Percentiles rank a stretch among this genome's conserved stretches.
Evolutionary conservation across 129 eudicot genomes (phyloP).

Genomic region (Flaveria brownii): DNA sequence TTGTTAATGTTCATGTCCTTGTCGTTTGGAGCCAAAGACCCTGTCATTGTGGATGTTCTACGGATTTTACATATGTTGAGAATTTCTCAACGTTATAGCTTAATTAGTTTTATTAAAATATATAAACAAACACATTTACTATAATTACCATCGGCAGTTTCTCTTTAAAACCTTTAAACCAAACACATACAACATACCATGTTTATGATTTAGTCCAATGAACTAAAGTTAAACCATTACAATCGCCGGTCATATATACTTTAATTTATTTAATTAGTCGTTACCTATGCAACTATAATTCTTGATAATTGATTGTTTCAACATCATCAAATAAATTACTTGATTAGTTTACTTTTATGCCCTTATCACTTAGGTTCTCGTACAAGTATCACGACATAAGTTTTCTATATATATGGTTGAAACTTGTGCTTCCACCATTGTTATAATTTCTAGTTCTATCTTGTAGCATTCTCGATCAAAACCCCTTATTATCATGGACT

Average conservation of each 20-base stretch:
- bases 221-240: constrained; percentile 2
- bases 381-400: constrained; percentile 3
- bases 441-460: constrained; percentile 18
- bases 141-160: background rate
- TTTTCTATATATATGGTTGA: constrained; percentile 24
- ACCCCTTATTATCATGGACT: constrained; percentile 32
- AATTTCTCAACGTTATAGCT: background rate
- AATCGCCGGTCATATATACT: background rate
- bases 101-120: background rate
- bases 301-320: constrained; percentile 12
- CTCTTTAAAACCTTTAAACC: background rate
- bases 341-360: constrained; percentile 15
- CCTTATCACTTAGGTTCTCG: constrained; percentile 27
- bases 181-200: background rate
- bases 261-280: background rate
- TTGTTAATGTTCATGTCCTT: too few relatives aligned
- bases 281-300: background rate
- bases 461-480: constrained; percentile 17
- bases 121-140: background rate
- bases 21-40: too few relatives aligned
- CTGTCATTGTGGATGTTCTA: too few relatives aligned
- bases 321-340: constrained; percentile 12
- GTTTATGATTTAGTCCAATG: background rate
- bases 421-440: constrained; percentile 26
- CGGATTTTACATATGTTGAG: background rate